Evolutionary conservation across 2,329 filamentous ascomycete species (phyloP).

Genomic region (Aureobasidium namibiae): DNA sequence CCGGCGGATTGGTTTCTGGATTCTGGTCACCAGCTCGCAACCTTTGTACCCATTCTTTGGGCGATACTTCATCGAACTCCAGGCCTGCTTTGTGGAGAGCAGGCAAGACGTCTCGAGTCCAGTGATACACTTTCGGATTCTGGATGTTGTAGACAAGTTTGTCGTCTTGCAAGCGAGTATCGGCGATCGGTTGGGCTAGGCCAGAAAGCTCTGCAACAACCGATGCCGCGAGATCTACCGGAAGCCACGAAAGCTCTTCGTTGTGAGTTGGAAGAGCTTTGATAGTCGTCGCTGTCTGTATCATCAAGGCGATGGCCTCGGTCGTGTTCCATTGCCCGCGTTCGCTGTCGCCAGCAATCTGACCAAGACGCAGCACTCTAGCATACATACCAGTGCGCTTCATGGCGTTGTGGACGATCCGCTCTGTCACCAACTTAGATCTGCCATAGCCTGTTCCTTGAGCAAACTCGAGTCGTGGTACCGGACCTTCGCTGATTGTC

Average conservation of each 20-base stretch:
- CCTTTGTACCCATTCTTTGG: slow-evolving; percentile 20
- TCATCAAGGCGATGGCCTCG: slow-evolving; percentile 44
- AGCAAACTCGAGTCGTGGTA: slow-evolving; percentile 16
- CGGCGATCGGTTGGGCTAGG: background rate
- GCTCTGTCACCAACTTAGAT: slow-evolving; percentile 20
- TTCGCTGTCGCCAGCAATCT: slow-evolving; percentile 41
- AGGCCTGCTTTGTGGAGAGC: slow-evolving; percentile 28
- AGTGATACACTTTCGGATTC: slow-evolving; percentile 43
- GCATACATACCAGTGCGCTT: slow-evolving; percentile 18
- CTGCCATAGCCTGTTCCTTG: slow-evolving; percentile 20
- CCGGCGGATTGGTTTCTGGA: slow-evolving; percentile 24
- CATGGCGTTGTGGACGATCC: slow-evolving; percentile 17
- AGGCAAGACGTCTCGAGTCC: slow-evolving; percentile 47
- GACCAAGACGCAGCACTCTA: slow-evolving; percentile 29
- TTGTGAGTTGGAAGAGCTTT: slow-evolving; percentile 39
- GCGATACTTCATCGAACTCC: slow-evolving; percentile 18
- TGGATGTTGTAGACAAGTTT: slow-evolving; percentile 29
- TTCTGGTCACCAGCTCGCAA: slow-evolving; percentile 19
- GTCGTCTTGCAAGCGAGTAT: background rate
- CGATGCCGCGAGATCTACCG: slow-evolving; percentile 13
- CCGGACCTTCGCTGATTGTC: slow-evolving; percentile 12
- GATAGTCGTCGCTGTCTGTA: slow-evolving; percentile 38
- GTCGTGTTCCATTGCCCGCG: slow-evolving; percentile 42
- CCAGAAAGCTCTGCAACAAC: slow-evolving; percentile 13
- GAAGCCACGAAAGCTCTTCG: slow-evolving; percentile 22